Evolutionary conservation across 1,284 basidiomycete genomes (phyloP).

Genomic region (Ustilago shanxiensis): DNA sequence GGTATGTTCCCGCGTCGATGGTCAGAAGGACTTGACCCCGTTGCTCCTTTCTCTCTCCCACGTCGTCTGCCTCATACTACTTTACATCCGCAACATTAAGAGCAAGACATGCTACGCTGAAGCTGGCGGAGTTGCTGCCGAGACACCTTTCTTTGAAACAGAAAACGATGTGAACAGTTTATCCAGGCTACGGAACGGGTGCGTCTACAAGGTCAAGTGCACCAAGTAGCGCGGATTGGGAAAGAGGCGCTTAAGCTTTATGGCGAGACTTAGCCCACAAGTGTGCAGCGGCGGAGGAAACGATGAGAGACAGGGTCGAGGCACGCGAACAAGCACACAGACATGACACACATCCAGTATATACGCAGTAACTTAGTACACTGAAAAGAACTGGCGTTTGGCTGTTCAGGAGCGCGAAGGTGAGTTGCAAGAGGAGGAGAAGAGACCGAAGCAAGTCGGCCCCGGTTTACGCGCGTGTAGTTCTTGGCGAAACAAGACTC

Average conservation of each 20-base stretch:
- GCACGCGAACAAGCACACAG: background rate
- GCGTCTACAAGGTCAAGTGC: background rate
- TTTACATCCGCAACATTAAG: too few species aligned
- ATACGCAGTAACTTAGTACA: too few species aligned
- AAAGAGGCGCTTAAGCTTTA: constrained; percentile 7
- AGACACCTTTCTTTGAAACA: background rate
- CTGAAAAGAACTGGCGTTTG: too few species aligned
- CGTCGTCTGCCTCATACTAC: background rate
- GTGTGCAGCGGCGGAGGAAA: constrained; percentile 1
- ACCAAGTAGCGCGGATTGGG: constrained; percentile 4
- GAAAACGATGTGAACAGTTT: background rate
- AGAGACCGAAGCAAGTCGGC: background rate
- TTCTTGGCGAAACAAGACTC: constrained; percentile 7
- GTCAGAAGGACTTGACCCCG: background rate
- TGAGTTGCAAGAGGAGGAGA: background rate
- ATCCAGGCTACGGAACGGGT: background rate
- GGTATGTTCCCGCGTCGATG: constrained; percentile 4
- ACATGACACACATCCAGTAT: too few species aligned
- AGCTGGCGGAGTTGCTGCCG: background rate
- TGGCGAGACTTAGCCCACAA: background rate
- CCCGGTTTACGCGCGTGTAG: background rate
- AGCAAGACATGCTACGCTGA: too few species aligned
- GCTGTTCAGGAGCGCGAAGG: too few species aligned
- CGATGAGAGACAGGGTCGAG: background rate
- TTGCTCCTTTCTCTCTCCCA: too few species aligned